These are phyloP conservation scores for Sporobolomyces pararoseus DNA, from an alignment of 768 basidiomycete genomes.

Conservation along the genomic window DNA sequence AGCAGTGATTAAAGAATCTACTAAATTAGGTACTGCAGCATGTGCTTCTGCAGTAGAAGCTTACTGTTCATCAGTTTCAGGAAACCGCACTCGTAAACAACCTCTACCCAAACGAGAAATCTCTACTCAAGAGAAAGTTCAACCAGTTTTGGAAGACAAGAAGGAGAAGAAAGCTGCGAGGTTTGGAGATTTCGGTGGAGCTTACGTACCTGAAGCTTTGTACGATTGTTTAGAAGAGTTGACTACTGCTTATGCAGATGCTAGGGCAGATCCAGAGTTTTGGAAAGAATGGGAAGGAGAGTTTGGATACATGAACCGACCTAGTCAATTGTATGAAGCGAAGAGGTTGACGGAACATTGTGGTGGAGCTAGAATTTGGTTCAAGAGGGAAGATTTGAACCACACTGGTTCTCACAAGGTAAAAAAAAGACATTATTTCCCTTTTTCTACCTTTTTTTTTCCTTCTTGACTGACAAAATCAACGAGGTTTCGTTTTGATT, in stretches of 20 bases:
- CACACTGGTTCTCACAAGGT: conserved; percentile 95
- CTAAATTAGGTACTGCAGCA: conserved; percentile 43
- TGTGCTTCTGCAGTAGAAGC: conserved; percentile 50
- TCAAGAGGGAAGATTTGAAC: conserved; percentile 94
- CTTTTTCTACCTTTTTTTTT: too few relatives aligned
- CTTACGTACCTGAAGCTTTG: conserved; percentile 95
- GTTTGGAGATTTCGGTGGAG: conserved; percentile 94
- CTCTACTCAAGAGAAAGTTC: conserved; percentile 15
- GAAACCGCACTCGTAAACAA: conserved; percentile 26
- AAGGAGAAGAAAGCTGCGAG: conserved; percentile 55
- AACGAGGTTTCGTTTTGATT: not conserved
- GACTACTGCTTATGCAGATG: conserved; percentile 79
- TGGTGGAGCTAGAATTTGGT: conserved; percentile 93
- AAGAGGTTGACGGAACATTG: conserved; percentile 82
- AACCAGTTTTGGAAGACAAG: conserved; percentile 23
- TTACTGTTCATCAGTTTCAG: conserved; percentile 37
- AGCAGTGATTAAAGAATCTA: conserved; percentile 66
- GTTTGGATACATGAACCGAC: conserved; percentile 91
- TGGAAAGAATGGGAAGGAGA: conserved; percentile 84
- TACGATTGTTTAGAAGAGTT: conserved; percentile 87
- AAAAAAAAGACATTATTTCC: too few relatives aligned
- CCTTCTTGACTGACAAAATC: not conserved
- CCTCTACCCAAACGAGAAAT: conserved; percentile 21
- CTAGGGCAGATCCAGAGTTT: conserved; percentile 81
- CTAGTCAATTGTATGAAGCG: conserved; percentile 84